Conservation (phyloP, 257 asterid species). For the Lavandula angustifolia region DNA sequence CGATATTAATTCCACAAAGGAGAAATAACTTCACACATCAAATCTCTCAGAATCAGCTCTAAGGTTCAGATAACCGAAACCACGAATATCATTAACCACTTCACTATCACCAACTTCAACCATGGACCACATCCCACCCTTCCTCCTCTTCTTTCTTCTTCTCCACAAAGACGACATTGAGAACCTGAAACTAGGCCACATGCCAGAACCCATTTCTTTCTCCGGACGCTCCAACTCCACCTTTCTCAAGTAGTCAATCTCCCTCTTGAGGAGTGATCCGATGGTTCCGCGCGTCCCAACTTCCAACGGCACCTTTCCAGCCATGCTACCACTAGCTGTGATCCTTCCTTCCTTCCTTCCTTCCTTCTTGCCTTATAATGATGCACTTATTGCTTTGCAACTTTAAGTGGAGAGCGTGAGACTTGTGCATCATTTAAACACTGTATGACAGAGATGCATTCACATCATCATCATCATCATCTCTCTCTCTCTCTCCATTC, state of each 20-base stretch:
- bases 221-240: slow-evolving; percentile 41
- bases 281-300: slow-evolving; percentile 81
- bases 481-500: slow-evolving; percentile 23
- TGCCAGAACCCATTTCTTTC: slow-evolving; percentile 37
- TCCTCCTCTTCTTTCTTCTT: slow-evolving; percentile 65
- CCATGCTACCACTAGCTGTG: slow-evolving; percentile 32
- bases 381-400: slow-evolving; percentile 5
- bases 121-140: slow-evolving; percentile 29
- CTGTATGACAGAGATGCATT: slow-evolving; percentile 26
- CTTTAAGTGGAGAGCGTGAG: slow-evolving; percentile 35
- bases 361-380: slow-evolving; percentile 18
- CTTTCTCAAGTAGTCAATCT: slow-evolving; percentile 72
- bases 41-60: slow-evolving; percentile 60
- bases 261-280: slow-evolving; percentile 83
- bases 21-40: too few relatives aligned
- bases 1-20: too few relatives aligned
- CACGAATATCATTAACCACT: slow-evolving; percentile 41
- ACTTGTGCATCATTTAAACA: slow-evolving; percentile 35
- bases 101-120: slow-evolving; percentile 38
- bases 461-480: slow-evolving; percentile 25
- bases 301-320: slow-evolving; percentile 47
- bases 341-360: slow-evolving; percentile 13
- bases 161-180: slow-evolving; percentile 43
- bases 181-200: slow-evolving; percentile 59
- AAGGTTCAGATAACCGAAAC: slow-evolving; percentile 69